Evolutionary conservation across 2,329 filamentous ascomycete genomes (phyloP).

Genomic region (Thielaviopsis punctulata): DNA sequence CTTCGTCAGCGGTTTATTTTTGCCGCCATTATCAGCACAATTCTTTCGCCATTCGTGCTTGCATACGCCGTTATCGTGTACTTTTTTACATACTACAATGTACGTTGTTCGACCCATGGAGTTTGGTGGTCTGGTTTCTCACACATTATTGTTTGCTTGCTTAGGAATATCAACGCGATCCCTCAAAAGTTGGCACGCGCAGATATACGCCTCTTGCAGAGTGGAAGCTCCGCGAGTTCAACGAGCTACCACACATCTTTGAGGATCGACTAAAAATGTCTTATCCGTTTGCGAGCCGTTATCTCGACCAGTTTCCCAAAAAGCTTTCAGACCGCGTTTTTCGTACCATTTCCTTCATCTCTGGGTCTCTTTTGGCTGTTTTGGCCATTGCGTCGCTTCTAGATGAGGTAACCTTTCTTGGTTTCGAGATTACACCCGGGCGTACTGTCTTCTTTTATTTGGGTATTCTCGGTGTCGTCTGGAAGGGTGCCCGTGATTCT

Average conservation of each 20-base stretch:
- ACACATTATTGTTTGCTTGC: background rate
- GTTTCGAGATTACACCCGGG: slow-evolving; percentile 79
- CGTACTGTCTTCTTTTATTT: slow-evolving; percentile 84
- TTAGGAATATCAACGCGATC: slow-evolving; percentile 89
- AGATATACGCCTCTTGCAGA: slow-evolving; percentile 86
- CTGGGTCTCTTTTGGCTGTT: slow-evolving; percentile 72
- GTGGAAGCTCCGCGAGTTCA: slow-evolving; percentile 98
- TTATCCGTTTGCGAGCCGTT: slow-evolving; percentile 78
- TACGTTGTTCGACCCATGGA: too few relatives aligned
- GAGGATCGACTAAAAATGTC: slow-evolving; percentile 84
- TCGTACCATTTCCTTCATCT: slow-evolving; percentile 71
- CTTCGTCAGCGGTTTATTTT: slow-evolving; percentile 64
- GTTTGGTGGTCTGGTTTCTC: background rate
- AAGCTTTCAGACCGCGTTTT: slow-evolving; percentile 77
- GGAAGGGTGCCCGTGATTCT: slow-evolving; percentile 65
- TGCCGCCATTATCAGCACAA: slow-evolving; percentile 68
- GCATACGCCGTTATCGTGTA: slow-evolving; percentile 74
- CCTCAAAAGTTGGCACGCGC: slow-evolving; percentile 67
- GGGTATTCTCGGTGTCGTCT: slow-evolving; percentile 64
- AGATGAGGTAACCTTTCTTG: slow-evolving; percentile 78
- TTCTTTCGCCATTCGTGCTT: slow-evolving; percentile 77
- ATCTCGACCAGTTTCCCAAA: slow-evolving; percentile 92
- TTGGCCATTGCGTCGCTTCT: slow-evolving; percentile 70
- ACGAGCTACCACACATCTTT: slow-evolving; percentile 86
- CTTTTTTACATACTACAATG: slow-evolving; percentile 88